Percentiles rank a stretch among this genome's conserved stretches.
Evolutionary conservation across 164 flowering plant genomes (phyloP).

Genomic region (Cinnamomum micranthum): DNA sequence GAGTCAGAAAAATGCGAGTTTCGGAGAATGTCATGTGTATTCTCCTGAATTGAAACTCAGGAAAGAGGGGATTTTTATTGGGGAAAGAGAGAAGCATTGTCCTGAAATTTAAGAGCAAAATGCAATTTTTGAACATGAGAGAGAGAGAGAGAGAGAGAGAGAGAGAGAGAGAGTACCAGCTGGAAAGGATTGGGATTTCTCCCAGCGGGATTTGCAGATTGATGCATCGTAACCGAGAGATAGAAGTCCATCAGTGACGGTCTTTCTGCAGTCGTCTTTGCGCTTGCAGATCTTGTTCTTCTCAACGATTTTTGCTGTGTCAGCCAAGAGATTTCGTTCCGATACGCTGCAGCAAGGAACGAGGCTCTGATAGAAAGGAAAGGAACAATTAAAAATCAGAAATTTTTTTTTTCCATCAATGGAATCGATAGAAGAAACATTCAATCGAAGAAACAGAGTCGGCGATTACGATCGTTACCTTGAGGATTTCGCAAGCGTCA

Average conservation of each 20-base stretch:
- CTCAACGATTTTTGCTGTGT: slow-evolving; percentile 33
- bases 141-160: neutral
- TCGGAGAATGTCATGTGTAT: neutral
- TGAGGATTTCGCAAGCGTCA: slow-evolving; percentile 53
- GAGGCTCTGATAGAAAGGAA: slow-evolving; percentile 21
- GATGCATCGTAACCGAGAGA: slow-evolving; percentile 71
- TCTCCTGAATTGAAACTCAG: too few species aligned
- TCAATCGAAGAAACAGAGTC: neutral
- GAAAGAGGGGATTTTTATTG: too few species aligned
- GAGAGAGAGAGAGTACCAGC: slow-evolving; percentile 45
- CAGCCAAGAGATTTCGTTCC: slow-evolving; percentile 37
- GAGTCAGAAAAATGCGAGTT: neutral
- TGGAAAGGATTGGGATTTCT: slow-evolving; percentile 60
- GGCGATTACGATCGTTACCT: slow-evolving; percentile 33
- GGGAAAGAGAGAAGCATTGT: too few species aligned
- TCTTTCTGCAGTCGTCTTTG: slow-evolving; percentile 45
- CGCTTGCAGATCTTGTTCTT: slow-evolving; percentile 47
- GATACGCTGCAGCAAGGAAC: slow-evolving; percentile 22
- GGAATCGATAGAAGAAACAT: neutral
- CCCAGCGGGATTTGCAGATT: slow-evolving; percentile 79
- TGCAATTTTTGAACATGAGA: neutral
- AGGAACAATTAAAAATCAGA: slow-evolving; percentile 4
- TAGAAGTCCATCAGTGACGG: slow-evolving; percentile 43
- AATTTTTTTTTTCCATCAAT: neutral
- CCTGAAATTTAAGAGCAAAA: neutral